A percentile compares a stretch with the other conserved stretches of the same genome.
These are phyloP conservation scores for Coniochaeta sp. DNA, from an alignment of 2,329 filamentous ascomycete genomes.

Conservation along the genomic window DNA sequence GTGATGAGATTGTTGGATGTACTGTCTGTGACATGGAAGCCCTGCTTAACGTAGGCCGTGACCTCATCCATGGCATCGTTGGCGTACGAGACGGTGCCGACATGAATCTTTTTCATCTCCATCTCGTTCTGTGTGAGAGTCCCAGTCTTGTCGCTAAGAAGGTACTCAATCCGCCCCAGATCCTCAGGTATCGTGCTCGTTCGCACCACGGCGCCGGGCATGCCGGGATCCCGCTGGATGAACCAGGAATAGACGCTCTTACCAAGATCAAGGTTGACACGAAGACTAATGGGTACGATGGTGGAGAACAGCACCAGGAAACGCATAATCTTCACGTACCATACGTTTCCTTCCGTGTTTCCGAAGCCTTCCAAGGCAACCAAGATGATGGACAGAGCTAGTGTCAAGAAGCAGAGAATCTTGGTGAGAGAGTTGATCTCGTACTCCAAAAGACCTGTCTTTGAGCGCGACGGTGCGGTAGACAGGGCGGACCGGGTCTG, in stretches of 20 bases:
- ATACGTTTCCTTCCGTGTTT: slow-evolving; percentile 57
- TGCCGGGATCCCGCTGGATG: slow-evolving; percentile 85
- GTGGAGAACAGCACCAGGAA: slow-evolving; percentile 98
- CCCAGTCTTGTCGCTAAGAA: slow-evolving; percentile 96
- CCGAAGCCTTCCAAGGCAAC: slow-evolving; percentile 82
- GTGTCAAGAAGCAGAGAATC: slow-evolving; percentile 83
- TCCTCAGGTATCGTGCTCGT: slow-evolving; percentile 98
- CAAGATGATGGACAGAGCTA: slow-evolving; percentile 78
- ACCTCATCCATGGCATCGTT: slow-evolving; percentile 99
- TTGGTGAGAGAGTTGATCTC: slow-evolving; percentile 98
- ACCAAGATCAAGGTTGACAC: slow-evolving; percentile 94
- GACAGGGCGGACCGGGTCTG: slow-evolving; percentile 92
- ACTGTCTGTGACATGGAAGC: slow-evolving; percentile 54
- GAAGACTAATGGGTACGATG: slow-evolving; percentile 93
- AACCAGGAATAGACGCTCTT: slow-evolving; percentile 96
- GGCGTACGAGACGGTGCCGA: slow-evolving; percentile 95
- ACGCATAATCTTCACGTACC: slow-evolving; percentile 98
- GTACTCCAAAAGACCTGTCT: slow-evolving; percentile 86
- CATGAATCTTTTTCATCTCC: slow-evolving; percentile 98
- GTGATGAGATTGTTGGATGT: slow-evolving; percentile 56
- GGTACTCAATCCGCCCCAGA: slow-evolving; percentile 88
- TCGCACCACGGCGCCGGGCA: slow-evolving; percentile 84
- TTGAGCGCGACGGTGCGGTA: slow-evolving; percentile 84
- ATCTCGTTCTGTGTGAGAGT: slow-evolving; percentile 97
- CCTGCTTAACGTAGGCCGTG: slow-evolving; percentile 74